Base-by-base conservation (phyloP, 2,329 filamentous ascomycete genomes). In the Penicillium sp. region DNA sequence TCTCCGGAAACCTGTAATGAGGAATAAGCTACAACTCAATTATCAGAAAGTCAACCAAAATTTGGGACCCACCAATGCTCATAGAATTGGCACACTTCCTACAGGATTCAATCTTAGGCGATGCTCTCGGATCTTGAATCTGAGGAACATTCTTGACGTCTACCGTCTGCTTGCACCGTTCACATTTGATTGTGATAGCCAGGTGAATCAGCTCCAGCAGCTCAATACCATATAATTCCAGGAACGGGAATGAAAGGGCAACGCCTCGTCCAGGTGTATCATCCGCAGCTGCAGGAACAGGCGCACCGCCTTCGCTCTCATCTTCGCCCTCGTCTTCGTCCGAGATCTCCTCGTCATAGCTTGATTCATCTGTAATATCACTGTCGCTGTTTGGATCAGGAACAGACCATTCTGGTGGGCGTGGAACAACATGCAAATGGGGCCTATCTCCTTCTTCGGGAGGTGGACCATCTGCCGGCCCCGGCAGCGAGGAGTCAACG, bases 141-240 rank as follows among this genome's bases (percentile, higher is more conserved):
- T 82, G 77, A 46, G 78, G 81, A 7, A 91, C 72, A 20, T 81
- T 80, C 6, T 80, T 79, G 32, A 90, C 69, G 51, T 93, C 88
- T 59, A 82, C 81, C 10, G 75, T 65, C 3, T 86, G 85, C 64
- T 85, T 89, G 74, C 88, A 94, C 29, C 88, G 80, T 42, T 84
- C 80, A 64, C 88, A 94, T 64, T 89, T 90, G 52, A 89, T 74
- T 3, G 79, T 85, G 52, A 93, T 73, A 47, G 79, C 82, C 26
- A 93, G 71, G 20, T 79, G 74, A 0, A 77, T 73, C 1, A 91
- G 68, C 56, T 90, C 82, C 7, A 94, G 74, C 2, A 93, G 69
- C 60, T 93, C 87, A 50, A 93, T 84, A 29, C 84, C 80, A 61
- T 88, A 78, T 1, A 94, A 77, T 59, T 91, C 86, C 47, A 93